phyloP scores from a whole-genome alignment of 176 grass and related monocot genomes.

The Musa troglodytarum region DNA sequence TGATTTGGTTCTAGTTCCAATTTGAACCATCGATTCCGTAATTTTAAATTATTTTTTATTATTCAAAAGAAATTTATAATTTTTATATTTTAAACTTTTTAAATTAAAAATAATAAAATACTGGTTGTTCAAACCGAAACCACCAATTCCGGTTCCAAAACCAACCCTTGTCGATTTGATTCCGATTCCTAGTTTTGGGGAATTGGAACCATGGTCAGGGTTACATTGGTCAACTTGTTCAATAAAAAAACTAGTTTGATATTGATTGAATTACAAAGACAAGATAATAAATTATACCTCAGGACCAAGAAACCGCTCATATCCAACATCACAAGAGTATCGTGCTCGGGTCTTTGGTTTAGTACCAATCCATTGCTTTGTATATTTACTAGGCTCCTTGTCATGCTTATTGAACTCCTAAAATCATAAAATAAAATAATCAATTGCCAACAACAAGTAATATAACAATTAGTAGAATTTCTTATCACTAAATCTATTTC shows the following conservation, averaged over 20 bases:
- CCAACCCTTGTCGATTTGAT: too few relatives aligned
- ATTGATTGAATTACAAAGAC: background rate
- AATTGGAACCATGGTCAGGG: too few relatives aligned
- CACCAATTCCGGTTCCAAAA: too few relatives aligned
- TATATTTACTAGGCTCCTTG: conserved; percentile 72
- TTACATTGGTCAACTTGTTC: background rate
- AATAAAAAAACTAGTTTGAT: background rate
- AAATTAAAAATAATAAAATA: too few relatives aligned
- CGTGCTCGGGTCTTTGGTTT: conserved; percentile 77
- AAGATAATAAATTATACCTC: conserved; percentile 41
- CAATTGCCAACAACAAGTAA: background rate
- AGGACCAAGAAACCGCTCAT: conserved; percentile 91
- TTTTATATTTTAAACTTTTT: too few relatives aligned
- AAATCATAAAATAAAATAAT: conserved; percentile 10
- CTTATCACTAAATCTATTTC: background rate
- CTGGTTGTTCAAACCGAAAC: too few relatives aligned
- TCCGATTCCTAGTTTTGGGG: too few relatives aligned
- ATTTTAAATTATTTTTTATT: too few relatives aligned
- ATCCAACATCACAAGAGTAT: conserved; percentile 84
- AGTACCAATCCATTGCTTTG: conserved; percentile 67
- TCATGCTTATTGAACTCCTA: conserved; percentile 99
- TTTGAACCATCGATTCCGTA: too few relatives aligned
- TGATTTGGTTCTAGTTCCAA: too few relatives aligned
- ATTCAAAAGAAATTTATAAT: too few relatives aligned
- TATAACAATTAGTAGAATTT: background rate